Conservation (phyloP, 2,329 filamentous ascomycete genomes). For the Aspergillus pseudoterreus region DNA sequence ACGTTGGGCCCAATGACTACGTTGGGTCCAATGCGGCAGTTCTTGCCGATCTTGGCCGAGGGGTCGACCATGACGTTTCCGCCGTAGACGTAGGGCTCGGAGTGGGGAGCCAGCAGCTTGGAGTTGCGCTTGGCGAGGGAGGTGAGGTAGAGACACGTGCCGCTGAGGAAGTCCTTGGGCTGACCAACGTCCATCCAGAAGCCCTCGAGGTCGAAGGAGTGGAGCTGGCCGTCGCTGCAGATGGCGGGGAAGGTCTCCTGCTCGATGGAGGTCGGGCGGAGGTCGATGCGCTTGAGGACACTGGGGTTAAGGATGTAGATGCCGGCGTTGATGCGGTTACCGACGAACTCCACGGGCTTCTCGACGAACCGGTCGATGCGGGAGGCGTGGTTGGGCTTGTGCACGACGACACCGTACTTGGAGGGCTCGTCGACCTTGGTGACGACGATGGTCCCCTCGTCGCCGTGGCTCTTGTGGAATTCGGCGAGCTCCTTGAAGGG, state of each 20-base stretch:
- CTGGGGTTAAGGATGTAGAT: constrained; percentile 97
- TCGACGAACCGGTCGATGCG: constrained; percentile 98
- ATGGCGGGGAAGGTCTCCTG: constrained; percentile 98
- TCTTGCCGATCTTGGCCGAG: constrained; percentile 92
- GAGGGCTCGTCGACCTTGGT: constrained; percentile 99
- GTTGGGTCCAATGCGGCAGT: constrained; percentile 96
- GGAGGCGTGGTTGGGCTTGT: constrained; percentile 86
- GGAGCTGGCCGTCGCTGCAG: constrained; percentile 80
- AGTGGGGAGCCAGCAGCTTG: constrained; percentile 71
- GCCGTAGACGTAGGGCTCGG: constrained; percentile 78
- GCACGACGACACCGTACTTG: constrained; percentile 97
- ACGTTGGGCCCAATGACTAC: constrained; percentile 94
- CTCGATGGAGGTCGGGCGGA: constrained; percentile 95
- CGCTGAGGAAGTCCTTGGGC: constrained; percentile 95
- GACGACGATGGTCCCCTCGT: constrained; percentile 96
- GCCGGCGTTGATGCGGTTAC: constrained; percentile 97
- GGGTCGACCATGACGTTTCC: constrained; percentile 96
- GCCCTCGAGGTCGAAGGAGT: constrained; percentile 93
- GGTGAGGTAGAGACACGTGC: constrained; percentile 93
- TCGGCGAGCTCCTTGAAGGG: constrained; percentile 84
- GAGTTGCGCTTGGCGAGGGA: constrained; percentile 86
- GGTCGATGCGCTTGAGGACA: constrained; percentile 85
- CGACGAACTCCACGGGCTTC: constrained; percentile 98
- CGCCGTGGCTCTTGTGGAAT: constrained; percentile 89
- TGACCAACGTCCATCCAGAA: constrained; percentile 99